phyloP scores from a whole-genome alignment of 1,284 basidiomycete species.

The Stygiomarasmius scandens region DNA sequence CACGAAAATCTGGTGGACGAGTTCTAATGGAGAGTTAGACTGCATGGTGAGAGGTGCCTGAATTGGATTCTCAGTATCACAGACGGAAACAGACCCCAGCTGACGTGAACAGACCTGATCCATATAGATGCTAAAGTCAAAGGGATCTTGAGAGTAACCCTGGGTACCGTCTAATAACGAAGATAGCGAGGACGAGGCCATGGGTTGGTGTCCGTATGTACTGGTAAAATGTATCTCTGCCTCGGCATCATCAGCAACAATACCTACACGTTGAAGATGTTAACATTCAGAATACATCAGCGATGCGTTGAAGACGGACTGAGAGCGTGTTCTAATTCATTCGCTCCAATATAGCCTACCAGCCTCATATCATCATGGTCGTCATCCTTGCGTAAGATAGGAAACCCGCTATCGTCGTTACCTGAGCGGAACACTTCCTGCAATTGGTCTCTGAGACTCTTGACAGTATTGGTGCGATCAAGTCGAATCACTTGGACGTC shows the following conservation, averaged over 20 bases:
- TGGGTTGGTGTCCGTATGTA: constrained; percentile 41
- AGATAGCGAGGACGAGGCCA: constrained; percentile 59
- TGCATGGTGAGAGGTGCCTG: constrained; percentile 85
- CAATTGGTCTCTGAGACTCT: constrained; percentile 69
- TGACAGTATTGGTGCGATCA: constrained; percentile 73
- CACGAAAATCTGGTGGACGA: constrained; percentile 89
- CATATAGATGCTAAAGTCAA: constrained; percentile 89
- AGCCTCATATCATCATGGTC: constrained; percentile 58
- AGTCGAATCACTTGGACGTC: constrained; percentile 69
- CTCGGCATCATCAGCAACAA: constrained; percentile 76
- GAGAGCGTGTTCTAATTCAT: constrained; percentile 93
- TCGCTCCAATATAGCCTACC: constrained; percentile 91
- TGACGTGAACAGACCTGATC: constrained; percentile 65
- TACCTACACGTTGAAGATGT: constrained; percentile 46
- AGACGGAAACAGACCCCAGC: not conserved
- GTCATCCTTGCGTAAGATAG: constrained; percentile 63
- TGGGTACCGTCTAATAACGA: constrained; percentile 52
- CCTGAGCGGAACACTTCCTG: constrained; percentile 53
- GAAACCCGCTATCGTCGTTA: constrained; percentile 87
- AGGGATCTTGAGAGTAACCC: constrained; percentile 54
- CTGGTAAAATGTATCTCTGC: constrained; percentile 67
- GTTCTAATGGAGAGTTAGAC: constrained; percentile 83
- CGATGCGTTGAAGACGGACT: constrained; percentile 49
- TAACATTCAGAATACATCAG: constrained; percentile 14
- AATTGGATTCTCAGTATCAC: not conserved